Base-by-base conservation (phyloP, 2,329 filamentous ascomycete species). In the Fusarium sp. region DNA sequence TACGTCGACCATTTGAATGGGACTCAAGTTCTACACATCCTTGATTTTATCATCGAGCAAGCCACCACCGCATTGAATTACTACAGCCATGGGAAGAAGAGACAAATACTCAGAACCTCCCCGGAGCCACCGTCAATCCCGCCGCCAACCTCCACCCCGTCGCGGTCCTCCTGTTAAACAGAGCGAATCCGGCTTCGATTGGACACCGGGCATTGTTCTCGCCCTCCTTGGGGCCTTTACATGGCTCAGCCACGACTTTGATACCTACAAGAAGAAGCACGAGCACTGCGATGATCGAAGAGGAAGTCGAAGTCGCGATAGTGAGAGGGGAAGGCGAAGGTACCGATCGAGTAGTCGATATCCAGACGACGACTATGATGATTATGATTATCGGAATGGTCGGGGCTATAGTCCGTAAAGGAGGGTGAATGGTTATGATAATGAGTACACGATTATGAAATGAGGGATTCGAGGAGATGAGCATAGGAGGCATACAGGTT, bases 221-320 rank as follows among this genome's bases (percentile, higher is more conserved):
- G 82, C 81, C 13, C 75, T 83, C 30, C 73, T 82, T 22, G 83
- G 81, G 11, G 77, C 81, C 24, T 75, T 80, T 20, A 75, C 83
- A 3, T 75, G 78, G n/a, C 83, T 84, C 74, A 82, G 83, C 65
- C 81, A 84, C 68, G 83, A 85, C 68, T 82, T 78, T 36, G 68
- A 78, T 17, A 66, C 45, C 22, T 72, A 74, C 42, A 64, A 61
- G 36, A 62, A 65, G 54, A 66, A 30, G 14, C 64, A 67, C 30
- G 66, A 70, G 20, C 32, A 51, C 26, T 32, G 42, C 12, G 56
- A 44, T 44, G 57, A 68, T 20, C 28, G 24, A 22, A 63, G 36
- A 22, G 41, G 42, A 6, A 34, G 38, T 14, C 52, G 44, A 32
- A 62, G 62, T 24, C 63, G 63, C 18, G 75, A 75, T 38, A 66